Conservation (phyloP, 2,329 filamentous ascomycete species). For the Alternaria sp. region DNA sequence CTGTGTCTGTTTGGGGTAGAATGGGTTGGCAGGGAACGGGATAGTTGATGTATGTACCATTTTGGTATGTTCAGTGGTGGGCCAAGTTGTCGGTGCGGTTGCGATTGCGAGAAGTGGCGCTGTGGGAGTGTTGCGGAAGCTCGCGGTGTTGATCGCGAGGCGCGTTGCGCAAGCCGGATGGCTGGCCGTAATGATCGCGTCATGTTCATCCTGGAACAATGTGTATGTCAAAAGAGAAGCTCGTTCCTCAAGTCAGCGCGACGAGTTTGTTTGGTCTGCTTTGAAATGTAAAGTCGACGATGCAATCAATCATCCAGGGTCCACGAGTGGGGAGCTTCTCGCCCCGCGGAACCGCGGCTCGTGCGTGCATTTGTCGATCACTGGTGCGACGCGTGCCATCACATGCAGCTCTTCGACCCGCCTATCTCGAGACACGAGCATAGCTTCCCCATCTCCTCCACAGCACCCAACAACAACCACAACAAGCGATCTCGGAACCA, state of each 20-base stretch:
- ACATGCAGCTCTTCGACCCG: not conserved
- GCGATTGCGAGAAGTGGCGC: constrained; percentile 38
- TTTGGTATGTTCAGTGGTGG: constrained; percentile 50
- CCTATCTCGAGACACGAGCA: constrained; percentile 8
- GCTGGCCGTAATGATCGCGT: constrained; percentile 30
- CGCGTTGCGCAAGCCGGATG: constrained; percentile 20
- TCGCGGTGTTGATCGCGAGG: constrained; percentile 11
- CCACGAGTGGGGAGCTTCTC: constrained; percentile 7
- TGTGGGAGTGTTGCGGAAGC: constrained; percentile 20
- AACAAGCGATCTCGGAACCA: not conserved
- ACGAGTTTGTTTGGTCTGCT: not conserved
- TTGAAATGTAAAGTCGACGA: constrained; percentile 1
- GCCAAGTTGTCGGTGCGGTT: constrained; percentile 29
- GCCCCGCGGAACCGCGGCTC: constrained; percentile 21
- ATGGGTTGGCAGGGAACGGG: not conserved
- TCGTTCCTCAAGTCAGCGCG: not conserved
- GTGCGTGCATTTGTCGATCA: constrained; percentile 22
- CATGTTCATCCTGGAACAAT: not conserved
- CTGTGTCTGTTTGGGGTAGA: not conserved
- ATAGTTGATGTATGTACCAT: constrained; percentile 38
- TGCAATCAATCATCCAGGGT: constrained; percentile 7
- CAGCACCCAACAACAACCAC: not conserved
- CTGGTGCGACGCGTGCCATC: constrained; percentile 28
- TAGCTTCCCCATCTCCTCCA: not conserved
- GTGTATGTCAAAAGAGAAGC: not conserved